Evolutionary conservation across 345 rosid genomes (phyloP).

Genomic region (Microthlaspi erraticum): DNA sequence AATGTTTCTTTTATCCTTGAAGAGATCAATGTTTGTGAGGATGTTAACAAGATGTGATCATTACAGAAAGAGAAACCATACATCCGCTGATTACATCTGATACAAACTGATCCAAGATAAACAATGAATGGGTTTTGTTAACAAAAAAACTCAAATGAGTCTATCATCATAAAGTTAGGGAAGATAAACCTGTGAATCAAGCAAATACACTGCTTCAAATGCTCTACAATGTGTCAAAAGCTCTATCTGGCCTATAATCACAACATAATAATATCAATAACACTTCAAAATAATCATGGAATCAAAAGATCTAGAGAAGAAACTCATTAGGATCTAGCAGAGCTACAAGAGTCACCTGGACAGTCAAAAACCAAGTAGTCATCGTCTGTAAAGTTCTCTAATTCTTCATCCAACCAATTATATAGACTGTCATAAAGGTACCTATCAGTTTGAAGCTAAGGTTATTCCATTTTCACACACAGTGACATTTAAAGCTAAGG

Average conservation of each 20-base stretch:
- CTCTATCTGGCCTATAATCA: slow-evolving; percentile 67
- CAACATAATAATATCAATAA: not conserved
- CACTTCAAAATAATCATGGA: not conserved
- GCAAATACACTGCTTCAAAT: slow-evolving; percentile 80
- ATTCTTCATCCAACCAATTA: slow-evolving; percentile 75
- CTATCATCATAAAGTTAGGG: not conserved
- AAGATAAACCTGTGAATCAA: slow-evolving; percentile 84
- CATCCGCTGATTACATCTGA: slow-evolving; percentile 83
- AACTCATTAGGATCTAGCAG: not conserved
- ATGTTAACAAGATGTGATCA: slow-evolving; percentile 81
- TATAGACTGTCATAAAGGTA: slow-evolving; percentile 72
- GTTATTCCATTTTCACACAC: slow-evolving; percentile 23
- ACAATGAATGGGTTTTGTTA: not conserved
- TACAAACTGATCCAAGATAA: slow-evolving; percentile 17
- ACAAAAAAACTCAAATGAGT: not conserved
- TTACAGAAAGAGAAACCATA: slow-evolving; percentile 85
- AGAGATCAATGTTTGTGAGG: slow-evolving; percentile 85
- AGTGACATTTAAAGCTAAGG: too few species aligned
- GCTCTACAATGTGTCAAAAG: slow-evolving; percentile 84
- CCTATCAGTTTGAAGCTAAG: slow-evolving; percentile 56
- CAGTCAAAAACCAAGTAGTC: slow-evolving; percentile 84
- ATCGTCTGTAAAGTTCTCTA: slow-evolving; percentile 77
- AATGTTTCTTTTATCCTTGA: slow-evolving; percentile 60
- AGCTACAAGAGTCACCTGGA: slow-evolving; percentile 59
- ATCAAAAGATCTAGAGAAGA: slow-evolving; percentile 2